A percentile compares a stretch with the other conserved stretches of the same genome.
Conservation (phyloP, 83 land plant genomes). For the Isoetes engelmannii region DNA sequence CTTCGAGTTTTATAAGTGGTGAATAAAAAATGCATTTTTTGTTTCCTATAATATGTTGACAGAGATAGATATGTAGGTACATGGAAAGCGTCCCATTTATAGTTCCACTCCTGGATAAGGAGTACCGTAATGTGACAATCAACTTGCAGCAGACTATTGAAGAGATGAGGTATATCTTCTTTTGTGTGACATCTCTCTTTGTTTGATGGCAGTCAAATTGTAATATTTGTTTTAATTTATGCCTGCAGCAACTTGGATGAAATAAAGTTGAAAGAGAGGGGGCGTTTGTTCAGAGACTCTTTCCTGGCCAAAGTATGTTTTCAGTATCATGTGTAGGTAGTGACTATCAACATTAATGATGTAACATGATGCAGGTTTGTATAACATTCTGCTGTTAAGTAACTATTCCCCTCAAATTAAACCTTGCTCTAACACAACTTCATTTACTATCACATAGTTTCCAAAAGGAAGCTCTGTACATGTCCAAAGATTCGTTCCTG, state of each 20-base stretch:
- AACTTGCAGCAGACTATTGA: slow-evolving; percentile 65
- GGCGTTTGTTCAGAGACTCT: slow-evolving; percentile 70
- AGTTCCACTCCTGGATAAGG: slow-evolving; percentile 87
- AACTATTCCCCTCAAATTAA: too few species aligned
- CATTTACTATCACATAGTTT: too few species aligned
- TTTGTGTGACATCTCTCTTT: neutral
- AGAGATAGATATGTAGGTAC: slow-evolving; percentile 39
- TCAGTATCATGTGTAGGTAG: neutral
- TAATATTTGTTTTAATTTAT: neutral
- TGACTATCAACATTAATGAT: too few species aligned
- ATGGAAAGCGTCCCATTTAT: slow-evolving; percentile 86
- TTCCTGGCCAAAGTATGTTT: slow-evolving; percentile 73
- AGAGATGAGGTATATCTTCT: slow-evolving; percentile 54
- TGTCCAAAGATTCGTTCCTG: too few species aligned
- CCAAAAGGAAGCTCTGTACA: too few species aligned
- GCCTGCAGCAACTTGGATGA: slow-evolving; percentile 70
- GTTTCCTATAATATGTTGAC: neutral
- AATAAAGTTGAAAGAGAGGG: slow-evolving; percentile 79
- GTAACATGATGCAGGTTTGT: too few species aligned
- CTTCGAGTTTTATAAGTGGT: neutral
- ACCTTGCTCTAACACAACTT: too few species aligned
- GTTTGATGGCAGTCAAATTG: neutral
- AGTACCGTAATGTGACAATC: slow-evolving; percentile 56
- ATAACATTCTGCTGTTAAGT: too few species aligned
- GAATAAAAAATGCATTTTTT: neutral